These are phyloP conservation scores for Pseudogymnoascus verrucosus DNA, from an alignment of 2,329 filamentous ascomycete genomes.

Conservation along the genomic window DNA sequence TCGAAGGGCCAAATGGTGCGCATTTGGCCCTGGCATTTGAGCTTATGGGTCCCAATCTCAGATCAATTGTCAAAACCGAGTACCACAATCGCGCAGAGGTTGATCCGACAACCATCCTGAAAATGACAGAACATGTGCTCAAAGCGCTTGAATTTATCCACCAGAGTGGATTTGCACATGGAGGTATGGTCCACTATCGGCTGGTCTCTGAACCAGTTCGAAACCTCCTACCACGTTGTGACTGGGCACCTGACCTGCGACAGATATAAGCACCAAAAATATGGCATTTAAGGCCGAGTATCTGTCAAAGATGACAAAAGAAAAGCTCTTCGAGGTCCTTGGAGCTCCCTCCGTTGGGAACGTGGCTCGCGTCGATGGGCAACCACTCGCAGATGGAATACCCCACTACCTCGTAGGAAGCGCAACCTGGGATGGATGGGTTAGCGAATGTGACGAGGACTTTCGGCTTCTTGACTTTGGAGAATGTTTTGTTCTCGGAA, in stretches of 20 bases:
- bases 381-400: constrained; percentile 10
- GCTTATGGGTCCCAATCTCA: constrained; percentile 26
- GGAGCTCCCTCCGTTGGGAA: neutral
- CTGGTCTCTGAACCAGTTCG: neutral
- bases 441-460: constrained; percentile 20
- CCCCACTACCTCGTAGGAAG: constrained; percentile 16
- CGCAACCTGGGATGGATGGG: constrained; percentile 15
- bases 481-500: constrained; percentile 13
- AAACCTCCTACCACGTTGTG: neutral
- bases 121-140: constrained; percentile 25
- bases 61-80: constrained; percentile 22
- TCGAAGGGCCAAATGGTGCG: constrained; percentile 28
- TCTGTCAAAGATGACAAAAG: constrained; percentile 13
- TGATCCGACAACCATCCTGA: constrained; percentile 20
- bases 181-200: constrained; percentile 20
- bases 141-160: constrained; percentile 26
- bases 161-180: constrained; percentile 24
- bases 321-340: constrained; percentile 15
- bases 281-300: constrained; percentile 21
- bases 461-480: constrained; percentile 22
- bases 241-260: constrained; percentile 11
- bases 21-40: constrained; percentile 30
- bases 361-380: constrained; percentile 1
- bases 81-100: constrained; percentile 18
- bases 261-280: constrained; percentile 26